phyloP scores from a whole-genome alignment of 352 stramenopile genomes.

The Sclerospora graminicola region DNA sequence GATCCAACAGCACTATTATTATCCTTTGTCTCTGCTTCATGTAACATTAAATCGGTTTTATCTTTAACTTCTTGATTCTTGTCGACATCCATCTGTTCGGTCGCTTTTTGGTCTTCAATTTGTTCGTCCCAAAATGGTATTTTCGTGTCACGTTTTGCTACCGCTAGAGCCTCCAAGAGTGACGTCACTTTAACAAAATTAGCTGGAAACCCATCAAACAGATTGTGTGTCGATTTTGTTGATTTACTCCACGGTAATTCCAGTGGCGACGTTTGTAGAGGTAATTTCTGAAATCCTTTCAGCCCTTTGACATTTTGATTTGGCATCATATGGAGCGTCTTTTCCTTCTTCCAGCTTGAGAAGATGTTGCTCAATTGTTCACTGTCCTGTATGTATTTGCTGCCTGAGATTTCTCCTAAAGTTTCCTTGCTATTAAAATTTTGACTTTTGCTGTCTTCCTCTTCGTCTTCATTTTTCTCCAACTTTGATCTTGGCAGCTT shows the following conservation, averaged over 20 bases:
- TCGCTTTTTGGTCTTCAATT: conserved; percentile 12
- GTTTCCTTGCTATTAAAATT: neutral
- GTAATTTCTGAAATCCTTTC: conserved; percentile 39
- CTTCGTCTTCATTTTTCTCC: conserved; percentile 22
- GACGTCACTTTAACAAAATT: conserved; percentile 18
- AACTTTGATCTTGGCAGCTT: conserved; percentile 40
- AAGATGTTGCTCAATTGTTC: conserved; percentile 27
- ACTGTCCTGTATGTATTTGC: conserved; percentile 3
- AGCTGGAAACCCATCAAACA: conserved; percentile 31
- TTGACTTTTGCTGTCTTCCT: conserved; percentile 9
- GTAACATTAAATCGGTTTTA: neutral
- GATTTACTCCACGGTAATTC: conserved; percentile 26
- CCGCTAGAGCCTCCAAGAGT: conserved; percentile 30
- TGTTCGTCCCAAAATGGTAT: conserved; percentile 17
- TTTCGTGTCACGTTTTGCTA: conserved; percentile 4
- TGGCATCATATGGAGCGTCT: conserved; percentile 35
- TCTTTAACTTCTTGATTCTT: neutral
- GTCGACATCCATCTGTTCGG: neutral
- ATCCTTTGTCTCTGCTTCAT: conserved; percentile 9
- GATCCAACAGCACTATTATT: conserved; percentile 4
- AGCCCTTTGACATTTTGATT: conserved; percentile 24
- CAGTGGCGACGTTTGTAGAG: conserved; percentile 28
- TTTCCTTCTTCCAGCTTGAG: conserved; percentile 36
- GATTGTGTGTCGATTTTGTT: neutral
- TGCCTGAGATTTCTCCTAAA: neutral